phyloP scores from a whole-genome alignment of 257 asterid genomes.

The Dorcoceras hygrometricum region DNA sequence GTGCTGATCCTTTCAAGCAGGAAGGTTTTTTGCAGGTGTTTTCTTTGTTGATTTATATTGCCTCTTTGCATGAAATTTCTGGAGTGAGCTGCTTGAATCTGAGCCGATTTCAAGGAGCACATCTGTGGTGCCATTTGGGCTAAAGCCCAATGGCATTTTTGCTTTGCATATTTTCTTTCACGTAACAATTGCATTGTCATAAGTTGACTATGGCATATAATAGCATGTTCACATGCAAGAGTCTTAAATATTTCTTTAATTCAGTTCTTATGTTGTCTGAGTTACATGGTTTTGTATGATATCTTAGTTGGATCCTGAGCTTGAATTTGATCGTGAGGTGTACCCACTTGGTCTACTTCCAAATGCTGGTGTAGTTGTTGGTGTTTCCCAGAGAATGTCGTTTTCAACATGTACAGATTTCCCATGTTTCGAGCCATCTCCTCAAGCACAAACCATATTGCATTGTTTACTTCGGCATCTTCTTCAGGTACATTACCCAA shows the following conservation, averaged over 20 bases:
- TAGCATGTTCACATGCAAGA: constrained; percentile 14
- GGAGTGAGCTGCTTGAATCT: no score
- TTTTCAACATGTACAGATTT: constrained; percentile 97
- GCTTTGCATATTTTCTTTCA: constrained; percentile 8
- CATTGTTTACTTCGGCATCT: constrained; percentile 98
- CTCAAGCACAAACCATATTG: constrained; percentile 98
- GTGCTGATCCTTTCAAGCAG: constrained; percentile 89
- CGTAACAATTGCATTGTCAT: constrained; percentile 20
- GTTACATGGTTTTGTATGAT: constrained; percentile 33
- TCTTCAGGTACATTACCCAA: constrained; percentile 68
- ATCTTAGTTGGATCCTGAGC: constrained; percentile 91
- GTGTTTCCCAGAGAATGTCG: constrained; percentile 98
- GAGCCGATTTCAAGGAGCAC: no score
- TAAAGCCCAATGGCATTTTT: no score
- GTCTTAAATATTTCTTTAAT: constrained; percentile 15
- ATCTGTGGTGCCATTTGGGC: no score
- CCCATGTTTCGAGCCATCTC: constrained; percentile 98
- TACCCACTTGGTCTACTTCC: constrained; percentile 99
- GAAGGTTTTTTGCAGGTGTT: constrained; percentile 97
- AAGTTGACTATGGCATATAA: constrained; percentile 6
- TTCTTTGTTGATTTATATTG: constrained; percentile 10
- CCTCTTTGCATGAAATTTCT: constrained; percentile 20
- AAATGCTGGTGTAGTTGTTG: constrained; percentile 95
- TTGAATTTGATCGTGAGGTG: constrained; percentile 98
- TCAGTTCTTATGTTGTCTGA: constrained; percentile 26